Evolutionary conservation across 441 rosid species (phyloP), one percentile per base, ranked within the genome.

Genomic region (Jatropha multifida): DNA sequence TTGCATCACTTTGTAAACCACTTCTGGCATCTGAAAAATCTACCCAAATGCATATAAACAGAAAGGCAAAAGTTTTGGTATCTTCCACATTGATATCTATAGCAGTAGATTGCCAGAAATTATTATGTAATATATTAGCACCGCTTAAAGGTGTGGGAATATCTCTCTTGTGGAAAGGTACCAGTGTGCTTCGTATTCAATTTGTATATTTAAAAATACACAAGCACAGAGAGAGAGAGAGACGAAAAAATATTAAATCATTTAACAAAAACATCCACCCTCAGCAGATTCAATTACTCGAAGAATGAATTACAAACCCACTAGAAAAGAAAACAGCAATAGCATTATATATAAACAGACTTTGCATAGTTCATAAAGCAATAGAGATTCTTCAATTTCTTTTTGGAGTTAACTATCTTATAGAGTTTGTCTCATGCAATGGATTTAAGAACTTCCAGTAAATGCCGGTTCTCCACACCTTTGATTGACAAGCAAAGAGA

Each of bases 401-500:
- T 32, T 32, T 32, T 32, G 32, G 32, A 64, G 27, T 18, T 26
- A 59, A 38, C 59, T 48, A 20, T 65, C 56, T 42, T 64, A 58
- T 70, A 51, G 27, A 41, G 58, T 59, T 61, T 40, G 23, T 73
- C 32, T 60, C 15, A 59, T 27, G 64, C 54, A 73, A 32, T 44
- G 15, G 23, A 61, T 70, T 15, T 44, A 64, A 66, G 27, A 48
- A 71, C 70, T 69, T 75, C 51, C 71, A 76, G 63, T 62, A 12
- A 60, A 40, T 62, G 14, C 51, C 75, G 77, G 80, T 78, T 74
- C 52, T 82, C 74, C 83, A 64, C 66, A 96, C 99, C 97, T 91
- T 86, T 79, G 98, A 90, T 78, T 96, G 98, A 80, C 92, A 92
- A 74, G 98, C 93, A 82, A 96, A 96, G 65, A 94, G 92, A 86